Conservation (phyloP, 1,139 yeast genomes). For the Hanseniaspora sp. region DNA sequence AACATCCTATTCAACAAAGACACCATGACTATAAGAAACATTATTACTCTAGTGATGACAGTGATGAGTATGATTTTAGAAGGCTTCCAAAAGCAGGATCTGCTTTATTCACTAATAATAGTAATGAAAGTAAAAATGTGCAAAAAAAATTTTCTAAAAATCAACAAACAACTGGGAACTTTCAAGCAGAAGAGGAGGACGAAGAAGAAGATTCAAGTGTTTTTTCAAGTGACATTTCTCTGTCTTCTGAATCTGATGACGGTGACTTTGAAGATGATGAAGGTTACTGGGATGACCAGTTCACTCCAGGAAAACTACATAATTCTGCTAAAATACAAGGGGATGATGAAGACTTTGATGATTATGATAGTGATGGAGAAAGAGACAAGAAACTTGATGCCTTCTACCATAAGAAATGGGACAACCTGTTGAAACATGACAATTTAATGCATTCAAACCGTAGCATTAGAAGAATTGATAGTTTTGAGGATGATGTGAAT, state of each 20-base stretch:
- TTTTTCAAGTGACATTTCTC: slow-evolving; percentile 5
- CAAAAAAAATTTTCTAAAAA: background rate
- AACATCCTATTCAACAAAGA: background rate
- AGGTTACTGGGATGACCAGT: slow-evolving; percentile 10
- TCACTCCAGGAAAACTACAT: background rate
- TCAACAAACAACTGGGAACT: background rate
- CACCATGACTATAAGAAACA: background rate
- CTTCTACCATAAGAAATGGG: slow-evolving; percentile 15
- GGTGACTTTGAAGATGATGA: slow-evolving; percentile 14
- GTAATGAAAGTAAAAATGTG: too few species aligned
- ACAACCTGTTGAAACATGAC: slow-evolving; percentile 4
- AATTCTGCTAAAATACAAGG: background rate
- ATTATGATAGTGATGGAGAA: background rate
- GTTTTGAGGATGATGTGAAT: slow-evolving; percentile 5
- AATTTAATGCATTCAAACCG: background rate
- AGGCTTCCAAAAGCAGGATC: background rate
- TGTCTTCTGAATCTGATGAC: slow-evolving; percentile 7
- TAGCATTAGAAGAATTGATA: slow-evolving; percentile 5
- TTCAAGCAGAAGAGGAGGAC: background rate
- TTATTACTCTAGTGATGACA: slow-evolving; percentile 7
- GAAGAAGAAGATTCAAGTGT: slow-evolving; percentile 6
- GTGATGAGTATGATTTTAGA: background rate
- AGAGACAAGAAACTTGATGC: slow-evolving; percentile 7
- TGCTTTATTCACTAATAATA: background rate
- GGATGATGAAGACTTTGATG: background rate